Evolutionary conservation across 23 red algal genomes (phyloP).

Genomic region (Gracilaria vermiculophylla): DNA sequence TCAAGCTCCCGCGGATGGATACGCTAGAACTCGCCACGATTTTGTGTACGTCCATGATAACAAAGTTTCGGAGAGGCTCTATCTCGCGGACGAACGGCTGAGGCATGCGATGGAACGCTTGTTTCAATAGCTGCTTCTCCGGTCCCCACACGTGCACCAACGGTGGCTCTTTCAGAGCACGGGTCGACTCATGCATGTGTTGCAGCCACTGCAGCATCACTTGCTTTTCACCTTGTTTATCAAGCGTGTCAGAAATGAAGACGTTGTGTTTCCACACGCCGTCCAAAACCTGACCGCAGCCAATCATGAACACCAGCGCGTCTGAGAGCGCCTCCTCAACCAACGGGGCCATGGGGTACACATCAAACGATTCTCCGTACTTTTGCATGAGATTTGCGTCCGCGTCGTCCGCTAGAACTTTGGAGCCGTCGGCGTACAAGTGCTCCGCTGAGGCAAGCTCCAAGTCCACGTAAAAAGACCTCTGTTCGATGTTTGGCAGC

Average conservation of each 20-base stretch:
- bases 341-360: conserved; percentile 5
- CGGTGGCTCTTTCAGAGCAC: background rate
- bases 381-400: background rate
- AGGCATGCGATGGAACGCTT: conserved; percentile 20
- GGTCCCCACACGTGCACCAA: conserved; percentile 48
- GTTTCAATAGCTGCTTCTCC: conserved; percentile 21
- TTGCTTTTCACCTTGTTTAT: background rate
- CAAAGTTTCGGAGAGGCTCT: background rate
- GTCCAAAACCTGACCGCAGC: conserved; percentile 38
- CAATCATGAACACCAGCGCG: conserved; percentile 62
- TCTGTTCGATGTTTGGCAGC: conserved; percentile 5
- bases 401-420: background rate
- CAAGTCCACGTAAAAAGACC: conserved; percentile 59
- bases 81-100: background rate
- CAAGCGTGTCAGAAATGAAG: conserved; percentile 10
- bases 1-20: conserved; percentile 36
- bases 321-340: background rate
- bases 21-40: conserved; percentile 10
- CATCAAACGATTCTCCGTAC: background rate
- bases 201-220: conserved; percentile 37
- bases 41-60: conserved; percentile 24
- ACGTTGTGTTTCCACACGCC: conserved; percentile 27
- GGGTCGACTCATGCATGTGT: background rate
- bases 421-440: background rate
- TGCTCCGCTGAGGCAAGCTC: conserved; percentile 39